Base-by-base conservation (phyloP, 2,329 filamentous ascomycete species). In the Cordyceps javanica region DNA sequence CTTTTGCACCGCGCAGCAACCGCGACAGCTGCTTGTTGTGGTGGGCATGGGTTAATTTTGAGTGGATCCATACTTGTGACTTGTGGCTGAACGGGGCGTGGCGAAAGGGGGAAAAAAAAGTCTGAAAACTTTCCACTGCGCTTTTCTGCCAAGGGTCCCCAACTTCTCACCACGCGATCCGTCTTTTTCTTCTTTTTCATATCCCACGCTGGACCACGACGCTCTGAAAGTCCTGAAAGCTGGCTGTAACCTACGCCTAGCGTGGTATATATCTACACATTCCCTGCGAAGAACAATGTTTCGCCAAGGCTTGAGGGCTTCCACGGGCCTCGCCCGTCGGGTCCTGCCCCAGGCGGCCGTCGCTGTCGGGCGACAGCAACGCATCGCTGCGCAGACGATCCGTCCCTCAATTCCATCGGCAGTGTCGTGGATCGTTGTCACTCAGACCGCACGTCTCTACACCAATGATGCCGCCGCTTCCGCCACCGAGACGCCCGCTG, bases 401-500 rank as follows among this genome's bases (percentile, higher is more conserved):
- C 25, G 59, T 62, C 53, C 58, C 66, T 45, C 23, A 63, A n/a
- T 63, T 11, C 6, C 30, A 63, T 54, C 64, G 61, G 55, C 63
- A 62, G 50, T 28, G 39, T 52, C 61, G 59, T 54, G 66, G 55
- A 66, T 62, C 60, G 61, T 59, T 28, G 51, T 70, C 16, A 36
- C 65, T 6, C 59, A 62, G 5, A 49, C 68, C 14, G 63, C 64
- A 25, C 68, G 74, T 30, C 60, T 68, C 11, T 77, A 78, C 66
- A 77, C 73, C 62, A 72, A 63, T 38, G 75, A 75, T 59, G 70
- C 73, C 5, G 60, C 62, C 19, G 71, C 67, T 11, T 62, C 62
- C 42, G 66, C 67, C 10, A 32, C 60, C 3, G 60, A 64, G 39
- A 34, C 28, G 26, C 13, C 38, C 5, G 26, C 38, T 13, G 26